A percentile compares a stretch with the other conserved stretches of the same genome.
These are phyloP conservation scores for Leccinum olivaceopallidum DNA, from an alignment of 768 basidiomycete species.

Conservation along the genomic window DNA sequence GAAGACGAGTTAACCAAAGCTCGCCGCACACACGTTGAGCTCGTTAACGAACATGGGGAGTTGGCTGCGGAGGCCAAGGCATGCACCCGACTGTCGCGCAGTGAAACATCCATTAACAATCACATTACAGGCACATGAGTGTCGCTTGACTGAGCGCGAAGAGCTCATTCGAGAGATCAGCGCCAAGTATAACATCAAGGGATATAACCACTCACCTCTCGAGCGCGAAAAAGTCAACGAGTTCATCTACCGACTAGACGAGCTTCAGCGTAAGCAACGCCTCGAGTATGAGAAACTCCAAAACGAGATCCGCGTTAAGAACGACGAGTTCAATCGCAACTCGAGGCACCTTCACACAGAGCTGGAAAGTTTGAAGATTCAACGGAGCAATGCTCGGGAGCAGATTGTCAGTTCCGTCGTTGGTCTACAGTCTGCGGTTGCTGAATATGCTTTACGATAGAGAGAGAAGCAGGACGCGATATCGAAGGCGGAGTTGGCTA, in stretches of 20 bases:
- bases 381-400: constrained; percentile 50
- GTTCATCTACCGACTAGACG: constrained; percentile 66
- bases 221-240: constrained; percentile 71
- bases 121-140: constrained; percentile 62
- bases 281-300: constrained; percentile 66
- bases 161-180: constrained; percentile 69
- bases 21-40: constrained; percentile 53
- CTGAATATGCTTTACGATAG: constrained; percentile 30
- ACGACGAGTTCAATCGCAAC: constrained; percentile 65
- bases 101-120: background rate
- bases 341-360: constrained; percentile 57
- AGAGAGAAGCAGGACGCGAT: constrained; percentile 53
- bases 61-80: constrained; percentile 77
- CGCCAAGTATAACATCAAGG: constrained; percentile 68
- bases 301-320: constrained; percentile 57
- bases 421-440: background rate
- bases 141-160: constrained; percentile 71
- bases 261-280: constrained; percentile 63
- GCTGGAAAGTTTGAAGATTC: constrained; percentile 52
- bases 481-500: constrained; percentile 47
- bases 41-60: constrained; percentile 64
- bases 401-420: constrained; percentile 50
- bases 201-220: constrained; percentile 69
- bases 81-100: background rate
- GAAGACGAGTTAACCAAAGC: constrained; percentile 57